Percentiles rank a stretch among this genome's conserved stretches.
Evolutionary conservation across 495 filamentous ascomycete genomes (phyloP).

Genomic region (Neurospora terricola): DNA sequence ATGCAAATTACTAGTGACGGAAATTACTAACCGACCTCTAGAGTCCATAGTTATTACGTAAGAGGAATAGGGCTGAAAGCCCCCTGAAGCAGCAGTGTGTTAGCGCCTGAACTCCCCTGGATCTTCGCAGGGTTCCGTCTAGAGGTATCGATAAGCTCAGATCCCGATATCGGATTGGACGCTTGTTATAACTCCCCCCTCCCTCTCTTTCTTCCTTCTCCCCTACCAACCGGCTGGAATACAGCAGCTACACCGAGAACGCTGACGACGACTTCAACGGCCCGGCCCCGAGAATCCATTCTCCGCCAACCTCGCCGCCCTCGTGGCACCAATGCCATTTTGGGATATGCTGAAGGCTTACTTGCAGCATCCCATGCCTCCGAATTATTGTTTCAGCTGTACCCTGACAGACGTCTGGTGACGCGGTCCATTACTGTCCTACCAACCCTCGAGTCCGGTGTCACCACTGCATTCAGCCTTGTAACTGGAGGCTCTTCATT

Average conservation of each 20-base stretch:
- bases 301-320: background rate
- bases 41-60: background rate
- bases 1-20: no score
- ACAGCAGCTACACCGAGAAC: background rate
- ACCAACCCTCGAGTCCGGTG: background rate
- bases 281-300: background rate
- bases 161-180: background rate
- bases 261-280: background rate
- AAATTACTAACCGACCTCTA: no score
- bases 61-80: background rate
- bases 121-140: background rate
- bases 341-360: background rate
- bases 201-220: background rate
- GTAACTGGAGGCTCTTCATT: background rate
- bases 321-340: background rate
- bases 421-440: background rate
- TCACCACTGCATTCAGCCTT: background rate
- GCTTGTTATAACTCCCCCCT: background rate
- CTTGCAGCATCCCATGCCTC: background rate
- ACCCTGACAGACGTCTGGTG: background rate
- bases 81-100: background rate
- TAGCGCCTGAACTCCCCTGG: background rate
- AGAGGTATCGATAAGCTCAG: conserved; percentile 3
- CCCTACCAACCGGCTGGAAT: background rate
- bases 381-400: background rate